Conservation (phyloP, 148 eudicot species). For the Simmondsia chinensis region DNA sequence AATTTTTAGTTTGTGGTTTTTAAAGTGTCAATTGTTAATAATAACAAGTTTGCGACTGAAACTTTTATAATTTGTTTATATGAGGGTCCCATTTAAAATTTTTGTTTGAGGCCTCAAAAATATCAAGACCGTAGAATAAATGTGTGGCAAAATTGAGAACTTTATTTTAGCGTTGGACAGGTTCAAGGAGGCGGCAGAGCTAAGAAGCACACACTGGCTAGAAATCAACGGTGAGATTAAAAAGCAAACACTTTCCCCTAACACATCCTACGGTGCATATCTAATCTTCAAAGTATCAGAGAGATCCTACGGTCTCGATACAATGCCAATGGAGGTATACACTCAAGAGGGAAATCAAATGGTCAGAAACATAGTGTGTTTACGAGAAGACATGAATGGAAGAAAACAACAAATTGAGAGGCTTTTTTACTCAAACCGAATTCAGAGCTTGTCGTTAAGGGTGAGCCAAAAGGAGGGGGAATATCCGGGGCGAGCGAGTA, state of each 20-base stretch:
- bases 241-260: slow-evolving; percentile 18
- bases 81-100: too few relatives aligned
- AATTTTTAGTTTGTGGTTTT: too few relatives aligned
- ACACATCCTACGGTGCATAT: slow-evolving; percentile 42
- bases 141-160: slow-evolving; percentile 3
- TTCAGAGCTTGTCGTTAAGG: slow-evolving; percentile 8
- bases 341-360: slow-evolving; percentile 24
- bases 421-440: slow-evolving; percentile 14
- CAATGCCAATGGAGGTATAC: slow-evolving; percentile 32
- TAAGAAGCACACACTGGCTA: slow-evolving; percentile 49
- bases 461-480: slow-evolving; percentile 8
- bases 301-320: slow-evolving; percentile 49
- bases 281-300: slow-evolving; percentile 31
- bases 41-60: too few relatives aligned
- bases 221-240: slow-evolving; percentile 34
- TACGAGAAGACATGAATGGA: slow-evolving; percentile 10
- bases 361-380: slow-evolving; percentile 13
- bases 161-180: slow-evolving; percentile 24
- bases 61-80: too few relatives aligned
- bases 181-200: slow-evolving; percentile 39
- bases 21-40: too few relatives aligned
- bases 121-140: slow-evolving; percentile 2
- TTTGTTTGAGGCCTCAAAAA: too few relatives aligned
- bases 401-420: slow-evolving; percentile 7
- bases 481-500: slow-evolving; percentile 1